Conservation (phyloP, 83 land plant species). For the Isoetes engelmannii region DNA sequence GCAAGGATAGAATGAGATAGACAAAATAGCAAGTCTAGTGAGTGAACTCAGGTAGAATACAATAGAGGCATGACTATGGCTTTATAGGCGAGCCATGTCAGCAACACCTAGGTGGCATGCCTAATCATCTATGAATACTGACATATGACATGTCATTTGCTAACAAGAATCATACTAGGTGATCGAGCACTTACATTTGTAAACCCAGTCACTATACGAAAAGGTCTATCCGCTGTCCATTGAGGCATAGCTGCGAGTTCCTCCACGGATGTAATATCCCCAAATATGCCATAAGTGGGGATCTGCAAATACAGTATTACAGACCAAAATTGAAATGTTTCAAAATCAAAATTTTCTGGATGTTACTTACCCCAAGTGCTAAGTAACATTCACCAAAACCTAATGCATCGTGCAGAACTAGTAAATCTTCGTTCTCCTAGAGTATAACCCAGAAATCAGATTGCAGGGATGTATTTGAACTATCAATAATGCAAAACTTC, state of each 20-base stretch:
- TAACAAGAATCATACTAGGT: background rate
- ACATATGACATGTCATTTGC: too few relatives aligned
- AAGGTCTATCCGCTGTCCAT: conserved; percentile 72
- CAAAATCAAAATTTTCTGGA: too few relatives aligned
- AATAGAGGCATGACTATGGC: too few relatives aligned
- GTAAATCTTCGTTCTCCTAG: conserved; percentile 75
- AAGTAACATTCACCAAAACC: conserved; percentile 74
- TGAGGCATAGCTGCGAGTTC: conserved; percentile 75
- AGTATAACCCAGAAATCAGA: background rate
- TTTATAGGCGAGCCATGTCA: too few relatives aligned
- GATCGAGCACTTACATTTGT: conserved; percentile 39
- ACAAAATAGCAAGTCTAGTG: too few relatives aligned
- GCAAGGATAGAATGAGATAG: too few relatives aligned
- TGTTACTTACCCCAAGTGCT: conserved; percentile 58
- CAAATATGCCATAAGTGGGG: conserved; percentile 88
- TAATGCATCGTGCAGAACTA: conserved; percentile 75
- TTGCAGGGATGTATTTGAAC: too few relatives aligned
- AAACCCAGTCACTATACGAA: conserved; percentile 82
- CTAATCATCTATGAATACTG: too few relatives aligned
- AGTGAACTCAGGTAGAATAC: too few relatives aligned
- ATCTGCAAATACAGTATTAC: conserved; percentile 38
- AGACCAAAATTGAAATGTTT: too few relatives aligned
- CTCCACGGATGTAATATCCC: conserved; percentile 56
- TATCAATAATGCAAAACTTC: too few relatives aligned
- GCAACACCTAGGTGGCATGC: too few relatives aligned